A percentile compares a stretch with the other conserved stretches of the same genome.
These are phyloP conservation scores for Trichoderma gracile DNA, from an alignment of 2,329 filamentous ascomycete genomes.

Conservation along the genomic window DNA sequence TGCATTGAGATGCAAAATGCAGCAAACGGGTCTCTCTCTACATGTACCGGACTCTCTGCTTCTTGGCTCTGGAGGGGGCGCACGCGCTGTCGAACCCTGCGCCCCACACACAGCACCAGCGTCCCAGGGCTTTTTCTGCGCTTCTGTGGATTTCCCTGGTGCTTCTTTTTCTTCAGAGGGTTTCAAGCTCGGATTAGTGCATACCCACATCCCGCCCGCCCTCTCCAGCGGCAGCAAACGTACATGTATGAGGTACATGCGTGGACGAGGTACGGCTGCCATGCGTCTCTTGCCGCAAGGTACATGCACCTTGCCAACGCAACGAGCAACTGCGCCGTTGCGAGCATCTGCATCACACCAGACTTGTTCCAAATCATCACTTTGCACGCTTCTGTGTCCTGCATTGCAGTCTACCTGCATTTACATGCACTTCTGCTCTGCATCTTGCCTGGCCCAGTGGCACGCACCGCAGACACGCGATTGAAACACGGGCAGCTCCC, in stretches of 20 bases:
- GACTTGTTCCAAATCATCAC: no score
- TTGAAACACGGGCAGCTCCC: not conserved
- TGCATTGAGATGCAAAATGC: constrained; percentile 5
- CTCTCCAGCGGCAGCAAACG: no score
- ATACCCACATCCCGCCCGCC: constrained; percentile 12
- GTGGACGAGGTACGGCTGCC: no score
- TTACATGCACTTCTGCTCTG: constrained; percentile 2
- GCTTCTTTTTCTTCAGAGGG: not conserved
- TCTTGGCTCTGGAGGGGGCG: not conserved
- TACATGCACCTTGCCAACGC: not conserved
- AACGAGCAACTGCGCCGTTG: not conserved
- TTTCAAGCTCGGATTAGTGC: constrained; percentile 24
- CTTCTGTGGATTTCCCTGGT: no score
- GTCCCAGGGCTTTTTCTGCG: no score
- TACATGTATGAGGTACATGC: no score
- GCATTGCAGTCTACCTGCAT: not conserved
- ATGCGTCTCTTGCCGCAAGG: no score
- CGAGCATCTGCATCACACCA: no score
- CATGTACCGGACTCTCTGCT: not conserved
- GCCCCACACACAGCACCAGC: no score
- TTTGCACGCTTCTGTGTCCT: no score
- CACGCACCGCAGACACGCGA: not conserved
- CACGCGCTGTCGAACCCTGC: not conserved
- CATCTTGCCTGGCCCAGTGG: constrained; percentile 11
- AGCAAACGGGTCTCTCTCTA: constrained; percentile 14